These are phyloP conservation scores for Coemansia sp. DNA, from an alignment of 192 early-diverging fungal species.

Conservation along the genomic window DNA sequence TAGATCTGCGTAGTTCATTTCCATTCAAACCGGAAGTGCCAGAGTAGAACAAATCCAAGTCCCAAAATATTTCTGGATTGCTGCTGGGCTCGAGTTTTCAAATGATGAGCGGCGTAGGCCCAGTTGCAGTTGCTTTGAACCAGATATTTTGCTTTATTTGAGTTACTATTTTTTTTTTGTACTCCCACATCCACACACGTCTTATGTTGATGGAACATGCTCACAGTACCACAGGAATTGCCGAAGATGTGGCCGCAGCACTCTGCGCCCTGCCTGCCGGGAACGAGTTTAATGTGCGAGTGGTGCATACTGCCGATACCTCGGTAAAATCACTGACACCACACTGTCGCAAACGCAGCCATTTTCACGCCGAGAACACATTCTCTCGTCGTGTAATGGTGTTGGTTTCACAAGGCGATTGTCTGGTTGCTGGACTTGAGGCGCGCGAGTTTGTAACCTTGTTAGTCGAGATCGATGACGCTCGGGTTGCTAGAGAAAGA, in stretches of 20 bases:
- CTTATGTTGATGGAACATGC: background rate
- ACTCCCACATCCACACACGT: background rate
- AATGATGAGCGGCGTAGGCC: background rate
- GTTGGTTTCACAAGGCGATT: slow-evolving; percentile 29
- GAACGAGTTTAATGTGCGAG: slow-evolving; percentile 21
- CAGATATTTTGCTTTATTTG: too few relatives aligned
- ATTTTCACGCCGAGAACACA: slow-evolving; percentile 29
- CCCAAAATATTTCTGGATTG: background rate
- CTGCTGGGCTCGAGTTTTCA: background rate
- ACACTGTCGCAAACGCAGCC: slow-evolving; percentile 14
- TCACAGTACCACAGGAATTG: slow-evolving; percentile 3
- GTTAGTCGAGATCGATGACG: slow-evolving; percentile 10
- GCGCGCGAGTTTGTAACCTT: slow-evolving; percentile 41
- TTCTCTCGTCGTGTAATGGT: slow-evolving; percentile 39
- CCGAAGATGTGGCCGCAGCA: slow-evolving; percentile 26
- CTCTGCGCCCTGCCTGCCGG: slow-evolving; percentile 32
- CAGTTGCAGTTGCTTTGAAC: background rate
- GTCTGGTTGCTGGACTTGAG: slow-evolving; percentile 42
- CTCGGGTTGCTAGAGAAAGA: slow-evolving; percentile 1
- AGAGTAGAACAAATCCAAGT: background rate
- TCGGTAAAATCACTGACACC: slow-evolving; percentile 46
- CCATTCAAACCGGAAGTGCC: background rate
- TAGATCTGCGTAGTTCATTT: background rate
- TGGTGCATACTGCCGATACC: slow-evolving; percentile 35
- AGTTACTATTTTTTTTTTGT: background rate